Evolutionary conservation across 169 alveolate species (phyloP).

Genomic region (Plasmodium coatneyi): DNA sequence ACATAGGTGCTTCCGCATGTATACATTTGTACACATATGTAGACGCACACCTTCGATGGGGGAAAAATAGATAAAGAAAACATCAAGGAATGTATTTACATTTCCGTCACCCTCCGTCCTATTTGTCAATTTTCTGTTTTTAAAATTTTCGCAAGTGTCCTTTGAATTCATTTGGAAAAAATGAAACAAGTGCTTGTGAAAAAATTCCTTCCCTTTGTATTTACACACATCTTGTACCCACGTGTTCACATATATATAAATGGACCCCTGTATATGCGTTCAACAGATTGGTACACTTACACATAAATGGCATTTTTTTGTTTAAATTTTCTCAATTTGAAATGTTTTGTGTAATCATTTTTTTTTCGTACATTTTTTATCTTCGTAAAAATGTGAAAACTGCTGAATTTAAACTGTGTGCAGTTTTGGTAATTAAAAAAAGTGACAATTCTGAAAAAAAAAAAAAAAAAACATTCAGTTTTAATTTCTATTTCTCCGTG

Average conservation of each 20-base stretch:
- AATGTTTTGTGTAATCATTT: conserved; percentile 7
- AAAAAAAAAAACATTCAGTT: background rate
- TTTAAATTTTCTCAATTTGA: conserved; percentile 21
- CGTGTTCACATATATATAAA: conserved; percentile 6
- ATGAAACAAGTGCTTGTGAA: conserved; percentile 13
- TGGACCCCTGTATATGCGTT: background rate
- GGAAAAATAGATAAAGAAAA: background rate
- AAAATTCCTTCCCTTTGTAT: background rate
- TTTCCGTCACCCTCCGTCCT: background rate
- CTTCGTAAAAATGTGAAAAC: conserved; percentile 17
- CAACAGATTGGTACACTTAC: background rate
- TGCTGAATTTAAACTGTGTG: conserved; percentile 53
- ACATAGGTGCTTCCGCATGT: background rate
- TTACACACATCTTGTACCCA: background rate
- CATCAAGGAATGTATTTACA: background rate
- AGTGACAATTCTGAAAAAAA: background rate
- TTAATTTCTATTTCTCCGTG: conserved; percentile 26
- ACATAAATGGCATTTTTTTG: conserved; percentile 17
- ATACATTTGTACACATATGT: background rate
- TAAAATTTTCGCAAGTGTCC: background rate
- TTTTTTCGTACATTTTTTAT: background rate
- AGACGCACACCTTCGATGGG: background rate
- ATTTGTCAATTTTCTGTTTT: conserved; percentile 16
- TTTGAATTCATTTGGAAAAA: conserved; percentile 26
- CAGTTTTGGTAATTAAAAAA: conserved; percentile 33